Percentiles rank a stretch among this genome's conserved stretches.
These are phyloP conservation scores for Buxus sempervirens DNA, from an alignment of 164 flowering plant genomes.

Conservation along the genomic window DNA sequence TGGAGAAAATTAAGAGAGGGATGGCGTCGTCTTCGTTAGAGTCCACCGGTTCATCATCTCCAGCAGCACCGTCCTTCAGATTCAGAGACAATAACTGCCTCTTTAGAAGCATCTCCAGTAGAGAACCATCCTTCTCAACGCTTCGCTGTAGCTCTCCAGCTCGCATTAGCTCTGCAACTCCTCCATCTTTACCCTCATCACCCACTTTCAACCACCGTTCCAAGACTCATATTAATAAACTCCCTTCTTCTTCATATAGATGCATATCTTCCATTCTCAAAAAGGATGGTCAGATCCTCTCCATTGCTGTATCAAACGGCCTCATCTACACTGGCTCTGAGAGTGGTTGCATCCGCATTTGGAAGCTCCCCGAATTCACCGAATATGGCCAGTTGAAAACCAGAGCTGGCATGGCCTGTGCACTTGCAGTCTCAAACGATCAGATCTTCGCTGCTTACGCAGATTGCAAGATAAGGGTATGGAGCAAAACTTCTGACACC, in stretches of 20 bases:
- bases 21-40: no score
- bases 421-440: constrained; percentile 40
- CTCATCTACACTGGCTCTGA: constrained; percentile 50
- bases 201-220: no score
- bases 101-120: no score
- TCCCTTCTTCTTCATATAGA: constrained; percentile 19
- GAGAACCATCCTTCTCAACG: no score
- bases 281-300: constrained; percentile 46
- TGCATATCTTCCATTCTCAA: constrained; percentile 49
- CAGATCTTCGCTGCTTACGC: constrained; percentile 46
- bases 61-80: no score
- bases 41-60: no score
- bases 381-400: constrained; percentile 45
- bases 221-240: no score
- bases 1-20: no score
- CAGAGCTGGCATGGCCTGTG: constrained; percentile 36
- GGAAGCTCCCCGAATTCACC: constrained; percentile 53
- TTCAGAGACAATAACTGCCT: no score
- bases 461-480: constrained; percentile 49
- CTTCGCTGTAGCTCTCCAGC: no score
- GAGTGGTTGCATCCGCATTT: constrained; percentile 32
- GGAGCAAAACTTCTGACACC: constrained; percentile 43
- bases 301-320: constrained; percentile 38
- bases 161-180: no score
- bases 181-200: no score